Conservation (phyloP, 1,139 yeast species). For the Magnusiomyces fungicola region DNA sequence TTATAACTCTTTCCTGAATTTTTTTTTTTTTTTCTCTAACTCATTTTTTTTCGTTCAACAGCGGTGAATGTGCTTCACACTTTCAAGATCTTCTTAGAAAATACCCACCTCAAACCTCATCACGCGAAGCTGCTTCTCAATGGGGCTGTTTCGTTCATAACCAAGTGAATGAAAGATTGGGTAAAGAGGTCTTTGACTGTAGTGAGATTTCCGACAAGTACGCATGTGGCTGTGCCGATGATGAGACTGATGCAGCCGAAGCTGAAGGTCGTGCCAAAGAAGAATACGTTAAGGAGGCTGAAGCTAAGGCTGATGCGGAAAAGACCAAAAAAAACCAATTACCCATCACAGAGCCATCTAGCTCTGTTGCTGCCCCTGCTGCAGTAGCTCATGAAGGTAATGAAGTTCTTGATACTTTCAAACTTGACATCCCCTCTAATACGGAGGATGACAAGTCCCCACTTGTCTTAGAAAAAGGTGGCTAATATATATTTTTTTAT, state of each 20-base stretch:
- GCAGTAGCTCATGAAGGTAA: constrained; percentile 7
- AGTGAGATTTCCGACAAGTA: constrained; percentile 76
- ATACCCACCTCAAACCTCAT: constrained; percentile 78
- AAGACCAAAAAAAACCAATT: background rate
- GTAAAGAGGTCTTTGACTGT: constrained; percentile 75
- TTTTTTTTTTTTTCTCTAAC: background rate
- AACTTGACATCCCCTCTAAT: constrained; percentile 2
- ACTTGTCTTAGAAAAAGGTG: constrained; percentile 11
- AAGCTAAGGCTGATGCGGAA: background rate
- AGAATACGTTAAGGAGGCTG: background rate
- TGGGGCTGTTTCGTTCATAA: constrained; percentile 99
- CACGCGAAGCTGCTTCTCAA: constrained; percentile 74
- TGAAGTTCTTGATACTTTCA: background rate
- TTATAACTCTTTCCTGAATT: background rate
- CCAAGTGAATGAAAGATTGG: constrained; percentile 64
- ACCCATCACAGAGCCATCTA: background rate
- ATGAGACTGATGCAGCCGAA: constrained; percentile 39
- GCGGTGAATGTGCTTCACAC: constrained; percentile 85
- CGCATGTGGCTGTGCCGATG: constrained; percentile 92
- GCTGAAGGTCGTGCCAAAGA: background rate
- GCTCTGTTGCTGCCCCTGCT: background rate
- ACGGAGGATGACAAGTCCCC: constrained; percentile 13
- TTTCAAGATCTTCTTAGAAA: constrained; percentile 60
- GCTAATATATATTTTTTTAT: constrained; percentile 7
- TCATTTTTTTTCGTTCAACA: constrained; percentile 14